phyloP scores from a whole-genome alignment of 2,329 filamentous ascomycete species.

The Talaromyces sp. region DNA sequence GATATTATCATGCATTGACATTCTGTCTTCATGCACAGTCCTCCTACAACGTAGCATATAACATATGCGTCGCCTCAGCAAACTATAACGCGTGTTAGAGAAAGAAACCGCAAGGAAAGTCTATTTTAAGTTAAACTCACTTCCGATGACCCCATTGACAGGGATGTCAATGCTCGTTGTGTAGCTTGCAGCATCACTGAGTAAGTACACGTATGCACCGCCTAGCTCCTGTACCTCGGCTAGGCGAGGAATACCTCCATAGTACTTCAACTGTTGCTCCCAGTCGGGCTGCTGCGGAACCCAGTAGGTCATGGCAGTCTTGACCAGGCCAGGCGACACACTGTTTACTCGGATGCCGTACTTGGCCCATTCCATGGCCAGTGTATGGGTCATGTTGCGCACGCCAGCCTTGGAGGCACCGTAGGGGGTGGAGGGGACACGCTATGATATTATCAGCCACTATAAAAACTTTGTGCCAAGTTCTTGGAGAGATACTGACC shows the following conservation, averaged over 20 bases:
- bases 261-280: constrained; percentile 50
- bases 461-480: background rate
- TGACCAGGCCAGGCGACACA: constrained; percentile 32
- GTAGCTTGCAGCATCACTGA: constrained; percentile 44
- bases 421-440: constrained; percentile 35
- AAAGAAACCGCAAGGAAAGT: background rate
- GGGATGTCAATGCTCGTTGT: constrained; percentile 47
- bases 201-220: constrained; percentile 45
- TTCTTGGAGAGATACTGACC: background rate
- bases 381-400: constrained; percentile 39
- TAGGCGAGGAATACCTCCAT: constrained; percentile 49
- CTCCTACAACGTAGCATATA: background rate
- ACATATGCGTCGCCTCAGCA: background rate
- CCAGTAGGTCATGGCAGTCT: constrained; percentile 43
- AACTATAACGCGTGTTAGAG: background rate
- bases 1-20: background rate
- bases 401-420: constrained; percentile 42
- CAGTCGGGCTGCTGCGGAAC: constrained; percentile 46
- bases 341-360: constrained; percentile 66
- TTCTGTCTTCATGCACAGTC: background rate
- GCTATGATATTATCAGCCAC: constrained; percentile 1
- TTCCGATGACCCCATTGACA: constrained; percentile 44
- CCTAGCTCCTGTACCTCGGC: constrained; percentile 48
- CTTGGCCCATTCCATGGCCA: constrained; percentile 66
- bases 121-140: background rate